Evolutionary conservation across 371 early-diverging fungal species (phyloP), one percentile per base, ranked within the genome.

Genomic region (Furculomyces boomerangus): DNA sequence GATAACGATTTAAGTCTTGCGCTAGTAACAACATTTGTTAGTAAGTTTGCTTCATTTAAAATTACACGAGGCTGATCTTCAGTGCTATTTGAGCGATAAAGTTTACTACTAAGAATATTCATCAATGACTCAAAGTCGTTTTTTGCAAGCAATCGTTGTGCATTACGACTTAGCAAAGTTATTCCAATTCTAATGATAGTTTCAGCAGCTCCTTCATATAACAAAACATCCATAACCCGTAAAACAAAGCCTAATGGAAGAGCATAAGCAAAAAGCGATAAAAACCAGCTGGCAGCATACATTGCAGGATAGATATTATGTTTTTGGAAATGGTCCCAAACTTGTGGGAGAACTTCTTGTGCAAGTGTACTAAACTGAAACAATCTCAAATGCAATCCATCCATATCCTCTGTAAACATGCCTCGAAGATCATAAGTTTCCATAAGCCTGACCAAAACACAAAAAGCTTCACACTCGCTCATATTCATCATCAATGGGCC

Each of bases 381-480:
- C 37, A 91, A 66, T 25, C 86, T 73, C 56, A 85, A 70, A 22
- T 88, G 83, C 45, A 93, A 73, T 10, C 82, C 77, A 8, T 77
- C 73, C 82, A 88, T 83, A 53, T 81, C 77, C 3, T 92, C 87
- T 27, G 88, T 80, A 57, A 83, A 95, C 60, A 90, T 80, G 0
- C 78, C 81, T 39, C 93, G 80, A 57, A 95, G 67, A 50, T 74
- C 75, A 57, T 89, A 90, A 3, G 72, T 72, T 55, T 77, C 74
- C 93, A 95, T 92, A 59, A 93, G 64, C 30, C 81, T 75, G 1
- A 89, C 90, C 1, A 91, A 67, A 28, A 86, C 80, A 64, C 88
- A 86, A 68, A 95, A 95, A 0, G 93, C 87, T 62, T 89, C 86
- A 65, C 91, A 91, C 55, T 95, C 93, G 14, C 89, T 88, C 93